phyloP scores from a whole-genome alignment of 345 rosid genomes.

The Pugionium dolabratum region DNA sequence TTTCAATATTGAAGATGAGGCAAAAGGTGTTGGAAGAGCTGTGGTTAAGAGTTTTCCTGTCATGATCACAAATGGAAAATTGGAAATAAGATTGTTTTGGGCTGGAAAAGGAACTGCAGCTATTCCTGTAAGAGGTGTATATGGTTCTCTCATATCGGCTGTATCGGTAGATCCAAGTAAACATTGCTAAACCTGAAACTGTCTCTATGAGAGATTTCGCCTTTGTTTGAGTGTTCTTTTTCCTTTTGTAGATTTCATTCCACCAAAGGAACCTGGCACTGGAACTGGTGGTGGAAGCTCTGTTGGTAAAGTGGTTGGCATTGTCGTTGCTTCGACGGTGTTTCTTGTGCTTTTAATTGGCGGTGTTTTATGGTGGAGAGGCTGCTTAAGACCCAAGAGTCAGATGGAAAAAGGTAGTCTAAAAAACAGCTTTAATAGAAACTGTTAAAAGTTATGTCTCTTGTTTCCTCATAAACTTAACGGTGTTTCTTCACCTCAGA shows the following conservation, averaged over 20 bases:
- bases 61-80: slow-evolving; percentile 33
- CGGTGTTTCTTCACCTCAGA: slow-evolving; percentile 38
- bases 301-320: slow-evolving; percentile 38
- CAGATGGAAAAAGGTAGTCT: slow-evolving; percentile 44
- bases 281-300: slow-evolving; percentile 30
- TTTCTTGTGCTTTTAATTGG: slow-evolving; percentile 43
- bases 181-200: slow-evolving; percentile 11
- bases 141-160: slow-evolving; percentile 72
- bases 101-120: slow-evolving; percentile 66
- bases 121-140: slow-evolving; percentile 46
- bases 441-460: background rate
- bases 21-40: slow-evolving; percentile 49
- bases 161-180: slow-evolving; percentile 49
- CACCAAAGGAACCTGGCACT: slow-evolving; percentile 35
- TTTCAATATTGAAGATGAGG: slow-evolving; percentile 57
- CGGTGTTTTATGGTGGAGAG: slow-evolving; percentile 54
- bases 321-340: slow-evolving; percentile 36
- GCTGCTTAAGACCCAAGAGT: slow-evolving; percentile 42
- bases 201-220: background rate
- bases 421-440: too few species aligned
- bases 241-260: slow-evolving; percentile 33
- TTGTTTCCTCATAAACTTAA: slow-evolving; percentile 22
- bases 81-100: slow-evolving; percentile 64
- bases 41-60: slow-evolving; percentile 36
- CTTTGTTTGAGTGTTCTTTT: background rate